Evolutionary conservation across 805 yeast genomes (phyloP), one percentile per base, ranked within the genome.

Genomic region (Pichia paraexigua): DNA sequence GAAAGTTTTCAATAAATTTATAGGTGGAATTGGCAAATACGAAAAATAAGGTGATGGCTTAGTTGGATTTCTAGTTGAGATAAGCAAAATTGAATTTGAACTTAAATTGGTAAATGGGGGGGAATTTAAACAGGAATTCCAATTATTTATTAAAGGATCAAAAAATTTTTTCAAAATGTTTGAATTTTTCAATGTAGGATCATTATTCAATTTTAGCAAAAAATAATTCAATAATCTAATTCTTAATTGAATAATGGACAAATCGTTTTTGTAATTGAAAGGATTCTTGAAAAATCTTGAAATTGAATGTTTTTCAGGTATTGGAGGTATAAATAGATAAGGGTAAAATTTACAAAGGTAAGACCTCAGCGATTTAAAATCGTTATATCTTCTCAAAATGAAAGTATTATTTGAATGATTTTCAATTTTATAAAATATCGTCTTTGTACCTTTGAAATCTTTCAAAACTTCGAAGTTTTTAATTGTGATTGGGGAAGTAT

Each of bases 311-410:
- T 86, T 87, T 63, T 84, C 86, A 0, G 99, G 99, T n/a, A 94
- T 88, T 0, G 97, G 97, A 4, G 99, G 98, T 11, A 94, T 80
- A 12, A 94, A 78, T n/a, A 87, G 68, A 6, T 95, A 81, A 5
- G 98, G 99, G 60, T 85, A 84, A 49, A 91, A 72, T 56, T 82
- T 80, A 2, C 80, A 71, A 35, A 94, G 70, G 5, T 83, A 77
- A 28, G 80, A 82, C 51, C 97, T 74, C 39, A 94, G 73, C 41
- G 91, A 82, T 59, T 83, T 95, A 63, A 94, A 94, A 66, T 94
- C 99, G 10, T 96, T 85, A 64, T 94, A 94, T 46, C 98, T 75
- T 61, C 99, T 74, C 39, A 89, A 76, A 2, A 63, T 59, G n/a
- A 49, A 45, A 24, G 56, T 48, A n/a, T 53, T 35, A 21, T 44